Base-by-base conservation (phyloP, 306 rosid species). In the Medicago arabica region DNA sequence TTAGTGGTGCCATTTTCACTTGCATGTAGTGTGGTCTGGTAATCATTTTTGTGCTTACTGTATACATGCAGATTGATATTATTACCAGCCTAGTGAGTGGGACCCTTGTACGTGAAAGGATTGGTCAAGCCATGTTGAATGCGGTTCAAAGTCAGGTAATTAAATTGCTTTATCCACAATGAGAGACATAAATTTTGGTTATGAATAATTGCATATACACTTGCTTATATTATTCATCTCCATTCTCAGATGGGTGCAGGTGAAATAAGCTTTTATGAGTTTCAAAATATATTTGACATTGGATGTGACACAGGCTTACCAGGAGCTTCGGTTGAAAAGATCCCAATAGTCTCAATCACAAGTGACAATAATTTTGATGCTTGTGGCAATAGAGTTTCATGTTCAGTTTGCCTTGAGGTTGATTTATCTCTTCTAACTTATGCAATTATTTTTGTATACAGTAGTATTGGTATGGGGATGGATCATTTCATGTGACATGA, bases 341-440 rank as follows among this genome's bases (percentile, higher is more conserved):
- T 95, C 72, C 97, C 99, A 75, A 89, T 85, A 78, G 87, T 92
- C 82, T 71, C 21, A 55, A 86, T 95, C 47, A 84, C 97, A 4
- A 71, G 80, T 69, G 85, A 88, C 69, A 85, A 89, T 67, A 86
- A 81, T 41, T 69, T 82, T 40, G 97, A 95, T 80, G 90, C 87
- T 76, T 90, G 87, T 40, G 97, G 97, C 6, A 87, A 90, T 54
- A 83, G 76, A 85, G 92, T 83, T 71, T 86, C 89, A 13, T 95
- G 99, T 68, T 95, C 97, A 18, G 97, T 95, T 31, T 95, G 99
- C 81, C 97, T 92, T 80, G 98, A 95, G 98, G 98, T 92, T 9
- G 75, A 83, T 63, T 71, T 0, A 3, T 12, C 44, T n/a, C 39
- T 41, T 21, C 13, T 44, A 36, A 23, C 9, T 55, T 40, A 39